Evolutionary conservation across 1,284 basidiomycete species (phyloP), one percentile per base, ranked within the genome.

Genomic region (Trametes polyzona): DNA sequence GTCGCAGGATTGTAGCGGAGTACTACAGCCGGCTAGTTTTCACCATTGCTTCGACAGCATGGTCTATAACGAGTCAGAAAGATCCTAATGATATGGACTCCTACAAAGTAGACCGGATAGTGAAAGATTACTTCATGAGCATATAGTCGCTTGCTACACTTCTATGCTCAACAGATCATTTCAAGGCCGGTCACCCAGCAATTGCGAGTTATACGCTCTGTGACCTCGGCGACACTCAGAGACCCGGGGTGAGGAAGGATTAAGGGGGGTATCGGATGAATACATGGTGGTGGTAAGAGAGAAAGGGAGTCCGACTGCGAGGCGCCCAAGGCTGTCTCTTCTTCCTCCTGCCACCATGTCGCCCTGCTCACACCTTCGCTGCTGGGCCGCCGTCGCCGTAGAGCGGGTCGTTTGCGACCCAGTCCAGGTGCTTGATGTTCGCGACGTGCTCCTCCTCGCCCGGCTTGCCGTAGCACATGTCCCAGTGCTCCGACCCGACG

Each of bases 331-430:
- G 30, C n/a, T 47, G 27, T 30, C 33, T 35, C 44, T 33, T 51
- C 29, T 23, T 41, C 36, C 27, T 21, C 16, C 36, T 23, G 19
- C 37, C 48, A 32, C 26, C 47, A 41, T 32, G 10, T 27, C 33
- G 6, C 4, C 17, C 19, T 29, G 8, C 27, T 59, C 55, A 58
- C 3, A 27, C 33, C 27, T 27, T 40, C 27, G 32, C 58, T 12
- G 62, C 69, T 24, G 71, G 75, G 4, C 76, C 77, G 32, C 69
- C 64, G 24, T 73, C 69, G 4, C 75, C 77, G 59, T 78, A 78
- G 29, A 78, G 55, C 30, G 76, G 76, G 67, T 78, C 76, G 46
- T 56, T 64, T 21, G 66, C 62, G 55, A 78, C 74, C 78, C 76
- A 78, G 14, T 53, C 59, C 55, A 76, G 52, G 27, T 60, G 41